Evolutionary conservation across 768 basidiomycete genomes (phyloP).

Genomic region (Collybia nuda): DNA sequence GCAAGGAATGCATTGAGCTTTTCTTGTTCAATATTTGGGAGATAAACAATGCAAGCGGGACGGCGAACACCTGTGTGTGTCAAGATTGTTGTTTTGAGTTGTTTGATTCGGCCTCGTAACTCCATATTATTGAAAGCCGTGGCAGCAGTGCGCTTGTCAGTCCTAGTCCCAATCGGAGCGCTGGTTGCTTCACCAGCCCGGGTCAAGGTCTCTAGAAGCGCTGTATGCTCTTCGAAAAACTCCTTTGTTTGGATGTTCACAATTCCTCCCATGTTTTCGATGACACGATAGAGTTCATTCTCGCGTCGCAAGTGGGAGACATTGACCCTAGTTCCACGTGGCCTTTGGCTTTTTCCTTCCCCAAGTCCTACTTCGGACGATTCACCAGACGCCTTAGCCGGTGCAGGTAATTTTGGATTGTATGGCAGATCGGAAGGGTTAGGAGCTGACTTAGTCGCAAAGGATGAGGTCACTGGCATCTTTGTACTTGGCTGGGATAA

Average conservation of each 20-base stretch:
- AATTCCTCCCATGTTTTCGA: constrained; percentile 69
- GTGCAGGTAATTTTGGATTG: too few relatives aligned
- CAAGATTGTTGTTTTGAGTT: constrained; percentile 63
- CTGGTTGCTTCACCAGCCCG: constrained; percentile 69
- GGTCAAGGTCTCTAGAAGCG: constrained; percentile 56
- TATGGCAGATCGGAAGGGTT: too few relatives aligned
- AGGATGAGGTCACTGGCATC: too few relatives aligned
- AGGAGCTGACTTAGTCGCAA: too few relatives aligned
- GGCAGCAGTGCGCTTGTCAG: constrained; percentile 73
- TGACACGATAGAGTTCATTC: constrained; percentile 70
- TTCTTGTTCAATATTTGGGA: constrained; percentile 55
- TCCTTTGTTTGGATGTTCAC: constrained; percentile 66
- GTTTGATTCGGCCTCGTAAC: constrained; percentile 64
- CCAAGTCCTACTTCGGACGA: not conserved
- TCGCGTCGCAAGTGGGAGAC: constrained; percentile 79
- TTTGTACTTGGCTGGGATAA: too few relatives aligned
- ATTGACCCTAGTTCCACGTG: constrained; percentile 47
- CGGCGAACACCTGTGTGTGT: constrained; percentile 59
- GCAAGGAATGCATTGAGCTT: constrained; percentile 58
- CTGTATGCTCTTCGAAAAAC: constrained; percentile 64
- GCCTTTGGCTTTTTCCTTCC: not conserved
- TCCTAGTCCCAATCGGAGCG: constrained; percentile 62
- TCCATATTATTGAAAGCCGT: constrained; percentile 62
- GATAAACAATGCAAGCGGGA: constrained; percentile 62
- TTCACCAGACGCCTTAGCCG: not conserved